Base-by-base conservation (phyloP, 352 stramenopile species). In the Phytopythium vexans region DNA sequence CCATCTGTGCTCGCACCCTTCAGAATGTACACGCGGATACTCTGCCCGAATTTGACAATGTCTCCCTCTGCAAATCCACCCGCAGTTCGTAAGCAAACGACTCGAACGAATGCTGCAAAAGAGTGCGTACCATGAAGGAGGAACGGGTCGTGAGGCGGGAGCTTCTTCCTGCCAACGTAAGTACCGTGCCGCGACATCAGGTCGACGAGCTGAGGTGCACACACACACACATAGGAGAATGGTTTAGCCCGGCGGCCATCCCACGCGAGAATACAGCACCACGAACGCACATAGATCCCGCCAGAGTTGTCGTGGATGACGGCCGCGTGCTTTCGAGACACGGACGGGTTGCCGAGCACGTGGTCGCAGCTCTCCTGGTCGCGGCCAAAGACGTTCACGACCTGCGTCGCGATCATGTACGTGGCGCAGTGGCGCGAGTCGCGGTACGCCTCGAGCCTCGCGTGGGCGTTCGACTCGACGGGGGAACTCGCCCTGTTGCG, bases 161-260 rank as follows among this genome's bases (percentile, higher is more conserved):
- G 76, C 66, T 95, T 93, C 54, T 88, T 92, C 16, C 79, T 72
- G 3, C 74, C 76, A 16, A 95, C 82, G 46, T 87, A 94, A 41
- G 86, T 95, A 15, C 86, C 86, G 47, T 95, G 86, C 8, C 86
- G 82, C 16, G 86, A 95, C 86, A 95, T 95, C 11, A 95, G 60
- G 45, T 95, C 86, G 49, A 93, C 84, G 42, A 95, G 72, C 86
- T 95, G 66, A 38, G 39, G 40, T 41, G 41, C 4, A 52, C 44
- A 62, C 34, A 35, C 58, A 8, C 3, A 41, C 6, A 6, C 56
- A 16, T 32, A 58, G 3, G 8, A 48, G 27, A 40, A 35, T 49
- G 39, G 42, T 27, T 27, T 27, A 36, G 10, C 8, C 6, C 34
- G 27, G 41, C 9, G 27, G 21, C 21, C 21, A 27, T 27, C 21